Evolutionary conservation across 345 rosid species (phyloP), one percentile per base, ranked within the genome.

Genomic region (Linum trigynum): DNA sequence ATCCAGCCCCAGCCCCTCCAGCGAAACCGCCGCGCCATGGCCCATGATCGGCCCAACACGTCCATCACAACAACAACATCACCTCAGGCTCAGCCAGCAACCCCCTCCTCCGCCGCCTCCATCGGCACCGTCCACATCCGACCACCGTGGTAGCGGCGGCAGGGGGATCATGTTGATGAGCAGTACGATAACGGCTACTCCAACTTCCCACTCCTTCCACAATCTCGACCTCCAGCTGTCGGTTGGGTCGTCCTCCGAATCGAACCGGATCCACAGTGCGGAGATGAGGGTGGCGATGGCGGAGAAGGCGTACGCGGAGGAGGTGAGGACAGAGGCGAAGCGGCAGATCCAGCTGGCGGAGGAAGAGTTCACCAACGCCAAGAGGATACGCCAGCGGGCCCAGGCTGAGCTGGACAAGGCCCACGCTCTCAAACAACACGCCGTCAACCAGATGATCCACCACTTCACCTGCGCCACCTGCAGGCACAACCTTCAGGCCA

Each of bases 311-410:
- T 89, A 77, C 40, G 96, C 96, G 0, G 96, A 86, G 67, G 88
- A 85, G 65, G 87, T 89, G 14, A 78, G 88, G 69, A 75, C 72
- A 55, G 82, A 85, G 71, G 89, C 92, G 0, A 86, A 85, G 77
- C 76, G 84, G 67, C 92, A 85, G 72, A 75, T 85, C 10, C 89
- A 86, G 80, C 83, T 89, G 68, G 92, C 96, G 0, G 96, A 89
- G 77, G 73, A 78, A 1, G 92, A 89, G 67, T 86, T 89, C 36
- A 73, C 74, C 1, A 83, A 84, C 67, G 96, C 96, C 0, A 83
- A 81, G 71, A 80, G 79, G 82, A 85, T 86, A 59, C 83, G 92
- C 69, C 92, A 86, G 63, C 85, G 73, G 75, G 90, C 96, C 39
- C 82, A 82, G 58, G 75, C 79, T 43, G 96, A 89, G 62, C 77